These are phyloP conservation scores for Hyaloscypha bicolor DNA, from an alignment of 495 filamentous ascomycete genomes.

Conservation along the genomic window DNA sequence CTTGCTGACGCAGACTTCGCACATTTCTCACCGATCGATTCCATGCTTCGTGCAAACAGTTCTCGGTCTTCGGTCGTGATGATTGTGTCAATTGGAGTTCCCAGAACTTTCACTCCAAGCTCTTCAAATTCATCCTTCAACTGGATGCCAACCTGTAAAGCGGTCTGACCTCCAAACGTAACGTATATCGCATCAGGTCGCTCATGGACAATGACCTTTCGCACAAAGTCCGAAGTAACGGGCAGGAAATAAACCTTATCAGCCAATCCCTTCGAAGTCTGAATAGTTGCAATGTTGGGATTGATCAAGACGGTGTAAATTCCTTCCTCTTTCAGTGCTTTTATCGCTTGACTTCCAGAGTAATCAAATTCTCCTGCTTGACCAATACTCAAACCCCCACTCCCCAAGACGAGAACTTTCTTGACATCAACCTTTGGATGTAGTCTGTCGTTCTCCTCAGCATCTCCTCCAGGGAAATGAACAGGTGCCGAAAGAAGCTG, in stretches of 20 bases:
- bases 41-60: constrained; percentile 96
- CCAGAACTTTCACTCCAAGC: constrained; percentile 89
- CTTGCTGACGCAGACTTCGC: constrained; percentile 94
- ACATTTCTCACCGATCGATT: constrained; percentile 96
- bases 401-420: constrained; percentile 92
- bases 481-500: constrained; percentile 70
- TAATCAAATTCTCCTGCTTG: constrained; percentile 98
- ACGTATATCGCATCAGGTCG: constrained; percentile 94
- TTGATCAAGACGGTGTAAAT: constrained; percentile 96
- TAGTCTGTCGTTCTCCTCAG: constrained; percentile 71
- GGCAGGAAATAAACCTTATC: constrained; percentile 98
- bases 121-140: constrained; percentile 93
- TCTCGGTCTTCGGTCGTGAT: constrained; percentile 98
- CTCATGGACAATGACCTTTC: constrained; percentile 92
- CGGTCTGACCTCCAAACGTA: constrained; percentile 95
- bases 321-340: constrained; percentile 94
- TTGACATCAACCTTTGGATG: constrained; percentile 82
- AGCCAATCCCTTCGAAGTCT: constrained; percentile 95
- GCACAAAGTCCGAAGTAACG: constrained; percentile 95
- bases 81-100: constrained; percentile 96
- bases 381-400: constrained; percentile 92
- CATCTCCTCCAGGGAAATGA: constrained; percentile 80
- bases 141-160: constrained; percentile 91
- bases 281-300: constrained; percentile 98
- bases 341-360: constrained; percentile 93